Evolutionary conservation across 148 eudicot genomes (phyloP).

Genomic region (Linanthus parryae): DNA sequence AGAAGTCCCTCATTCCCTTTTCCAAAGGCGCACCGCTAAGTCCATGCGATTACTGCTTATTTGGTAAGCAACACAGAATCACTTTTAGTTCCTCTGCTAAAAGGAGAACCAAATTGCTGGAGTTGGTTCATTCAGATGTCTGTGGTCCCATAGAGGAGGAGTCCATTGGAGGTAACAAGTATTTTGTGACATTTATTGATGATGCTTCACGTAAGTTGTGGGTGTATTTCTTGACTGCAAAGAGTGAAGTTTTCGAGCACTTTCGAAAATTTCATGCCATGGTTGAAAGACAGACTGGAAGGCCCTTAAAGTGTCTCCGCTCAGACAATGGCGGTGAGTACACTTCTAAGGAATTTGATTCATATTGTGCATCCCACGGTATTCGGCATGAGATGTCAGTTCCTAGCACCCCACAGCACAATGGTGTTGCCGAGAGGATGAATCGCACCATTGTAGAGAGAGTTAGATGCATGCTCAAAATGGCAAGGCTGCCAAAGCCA

Average conservation of each 20-base stretch:
- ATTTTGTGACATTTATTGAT: neutral
- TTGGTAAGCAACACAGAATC: neutral
- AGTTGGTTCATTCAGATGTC: neutral
- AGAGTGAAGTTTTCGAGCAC: neutral
- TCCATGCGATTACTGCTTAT: neutral
- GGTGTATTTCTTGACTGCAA: neutral
- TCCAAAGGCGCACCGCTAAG: neutral
- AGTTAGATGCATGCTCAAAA: neutral
- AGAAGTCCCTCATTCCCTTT: neutral
- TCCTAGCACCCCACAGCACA: neutral
- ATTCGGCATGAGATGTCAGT: neutral
- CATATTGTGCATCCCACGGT: neutral
- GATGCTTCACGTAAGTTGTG: neutral
- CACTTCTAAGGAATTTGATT: neutral
- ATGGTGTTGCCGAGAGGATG: neutral
- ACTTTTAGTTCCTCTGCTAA: neutral
- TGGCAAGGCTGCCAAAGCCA: neutral
- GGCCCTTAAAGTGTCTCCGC: neutral
- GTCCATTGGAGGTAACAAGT: neutral
- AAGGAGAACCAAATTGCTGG: neutral
- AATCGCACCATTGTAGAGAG: neutral
- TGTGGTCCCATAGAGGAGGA: neutral
- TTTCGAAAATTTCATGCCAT: neutral
- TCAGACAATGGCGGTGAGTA: neutral
- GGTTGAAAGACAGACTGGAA: neutral